Base-by-base conservation (phyloP, 345 rosid species). In the Corchorus capsularis region DNA sequence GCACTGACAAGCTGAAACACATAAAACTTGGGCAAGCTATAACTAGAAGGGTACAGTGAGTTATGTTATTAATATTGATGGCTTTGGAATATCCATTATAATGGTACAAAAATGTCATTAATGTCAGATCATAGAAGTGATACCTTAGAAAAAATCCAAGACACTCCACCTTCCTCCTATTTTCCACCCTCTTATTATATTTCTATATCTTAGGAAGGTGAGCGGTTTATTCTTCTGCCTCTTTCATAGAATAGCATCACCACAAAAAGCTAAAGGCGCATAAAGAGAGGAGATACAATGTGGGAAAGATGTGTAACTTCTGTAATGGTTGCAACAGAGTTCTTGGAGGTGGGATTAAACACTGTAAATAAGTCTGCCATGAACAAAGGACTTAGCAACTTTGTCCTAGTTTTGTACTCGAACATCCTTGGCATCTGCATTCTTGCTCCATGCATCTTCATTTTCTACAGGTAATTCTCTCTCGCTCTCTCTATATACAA, bases 381-480 rank as follows among this genome's bases (percentile, higher is more conserved):
- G 84, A 75, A 62, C 64, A 34, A 35, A 52, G 84, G 84, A 66
- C 45, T 75, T 47, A 82, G 77, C 52, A 41, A 78, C 6, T 78
- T 63, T 54, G 74, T 82, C 43, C 72, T 69, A 6, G 67, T 72
- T 9, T 68, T 82, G 11, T 82, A 82, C 79, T 78, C 81, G 1
- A 82, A 82, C 54, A 17, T 45, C 19, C 67, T 82, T 46, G 79
- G 67, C 61, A 59, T 81, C 69, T 70, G 81, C 61, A 45, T 84
- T 47, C 83, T 84, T 27, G 60, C 71, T 50, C 75, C 79, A 12
- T 79, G 63, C 62, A 70, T 75, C 56, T 50, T 73, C 56, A 1
- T 84, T 70, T 81, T 76, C 63, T 84, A 84, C 79, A 79, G 83
- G 87, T 84, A 64, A 20, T 27, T 27, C 27, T 27, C 27, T 27